Conservation (phyloP, 768 basidiomycete species). For the Tubosaeta sp. region DNA sequence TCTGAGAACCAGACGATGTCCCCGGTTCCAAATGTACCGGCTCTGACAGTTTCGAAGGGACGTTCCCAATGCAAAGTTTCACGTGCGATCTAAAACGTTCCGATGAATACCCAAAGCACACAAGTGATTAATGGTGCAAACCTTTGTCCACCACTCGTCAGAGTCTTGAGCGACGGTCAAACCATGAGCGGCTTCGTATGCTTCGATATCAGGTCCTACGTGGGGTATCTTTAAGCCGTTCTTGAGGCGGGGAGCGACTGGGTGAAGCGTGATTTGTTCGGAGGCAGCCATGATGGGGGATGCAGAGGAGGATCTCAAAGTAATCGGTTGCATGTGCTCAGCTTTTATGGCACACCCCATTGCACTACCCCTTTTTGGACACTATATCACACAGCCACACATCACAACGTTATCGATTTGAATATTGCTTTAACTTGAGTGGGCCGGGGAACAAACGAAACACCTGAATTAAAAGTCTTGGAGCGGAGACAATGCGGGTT, state of each 20-base stretch:
- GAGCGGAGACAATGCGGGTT: constrained; percentile 24
- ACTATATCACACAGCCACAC: constrained; percentile 14
- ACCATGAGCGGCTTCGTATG: constrained; percentile 63
- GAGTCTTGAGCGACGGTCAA: constrained; percentile 71
- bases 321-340: background rate
- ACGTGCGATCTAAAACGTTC: constrained; percentile 50
- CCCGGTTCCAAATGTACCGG: constrained; percentile 79
- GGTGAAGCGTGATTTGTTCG: constrained; percentile 46
- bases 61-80: constrained; percentile 83
- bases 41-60: constrained; percentile 81
- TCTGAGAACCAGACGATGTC: constrained; percentile 97
- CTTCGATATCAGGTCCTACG: constrained; percentile 72
- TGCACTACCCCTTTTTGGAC: constrained; percentile 11
- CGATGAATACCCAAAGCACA: background rate
- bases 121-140: constrained; percentile 20
- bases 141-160: constrained; percentile 89
- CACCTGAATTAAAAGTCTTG: background rate
- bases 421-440: background rate
- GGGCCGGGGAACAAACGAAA: background rate
- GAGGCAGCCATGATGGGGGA: constrained; percentile 37
- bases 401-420: background rate
- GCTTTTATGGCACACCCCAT: constrained; percentile 16
- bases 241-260: constrained; percentile 72
- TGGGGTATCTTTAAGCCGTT: constrained; percentile 66
- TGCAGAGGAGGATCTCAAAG: background rate